Percentiles rank a stretch among this genome's conserved stretches.
Conservation (phyloP, 176 grass and related monocot species). For the Secale cereale region DNA sequence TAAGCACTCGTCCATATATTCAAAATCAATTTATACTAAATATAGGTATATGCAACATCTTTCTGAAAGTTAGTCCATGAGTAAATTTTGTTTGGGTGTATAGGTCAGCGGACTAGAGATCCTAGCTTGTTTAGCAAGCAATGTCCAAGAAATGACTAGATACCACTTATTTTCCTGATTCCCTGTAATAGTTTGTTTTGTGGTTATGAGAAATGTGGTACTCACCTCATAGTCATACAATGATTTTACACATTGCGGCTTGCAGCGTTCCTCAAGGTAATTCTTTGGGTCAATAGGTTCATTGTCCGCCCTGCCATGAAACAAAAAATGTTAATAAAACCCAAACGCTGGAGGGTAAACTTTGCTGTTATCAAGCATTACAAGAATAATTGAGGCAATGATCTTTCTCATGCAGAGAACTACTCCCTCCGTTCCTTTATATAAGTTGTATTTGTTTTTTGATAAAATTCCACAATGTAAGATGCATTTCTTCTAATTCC, state of each 20-base stretch:
- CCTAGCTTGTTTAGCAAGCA: not conserved
- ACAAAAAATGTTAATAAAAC: not conserved
- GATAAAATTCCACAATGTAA: too few relatives aligned
- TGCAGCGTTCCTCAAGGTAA: conserved; percentile 58
- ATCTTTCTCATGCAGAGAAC: not conserved
- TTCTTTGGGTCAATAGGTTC: conserved; percentile 58
- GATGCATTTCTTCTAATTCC: too few relatives aligned
- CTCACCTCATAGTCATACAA: conserved; percentile 57
- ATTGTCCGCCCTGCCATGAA: conserved; percentile 40
- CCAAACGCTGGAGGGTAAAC: not conserved
- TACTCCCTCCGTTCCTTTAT: too few relatives aligned
- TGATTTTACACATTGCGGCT: conserved; percentile 59
- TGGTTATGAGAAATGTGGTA: not conserved
- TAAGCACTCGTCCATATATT: not conserved
- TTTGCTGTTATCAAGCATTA: not conserved
- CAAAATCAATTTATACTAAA: not conserved
- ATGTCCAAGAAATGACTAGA: not conserved
- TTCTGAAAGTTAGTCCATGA: not conserved
- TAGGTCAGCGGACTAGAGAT: not conserved
- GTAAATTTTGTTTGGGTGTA: not conserved
- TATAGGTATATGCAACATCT: not conserved
- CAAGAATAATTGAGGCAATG: not conserved
- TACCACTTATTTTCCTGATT: not conserved
- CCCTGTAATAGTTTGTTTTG: not conserved
- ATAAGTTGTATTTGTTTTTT: too few relatives aligned